Base-by-base conservation (phyloP, 2,329 filamentous ascomycete species). In the Xylaria sp. region DNA sequence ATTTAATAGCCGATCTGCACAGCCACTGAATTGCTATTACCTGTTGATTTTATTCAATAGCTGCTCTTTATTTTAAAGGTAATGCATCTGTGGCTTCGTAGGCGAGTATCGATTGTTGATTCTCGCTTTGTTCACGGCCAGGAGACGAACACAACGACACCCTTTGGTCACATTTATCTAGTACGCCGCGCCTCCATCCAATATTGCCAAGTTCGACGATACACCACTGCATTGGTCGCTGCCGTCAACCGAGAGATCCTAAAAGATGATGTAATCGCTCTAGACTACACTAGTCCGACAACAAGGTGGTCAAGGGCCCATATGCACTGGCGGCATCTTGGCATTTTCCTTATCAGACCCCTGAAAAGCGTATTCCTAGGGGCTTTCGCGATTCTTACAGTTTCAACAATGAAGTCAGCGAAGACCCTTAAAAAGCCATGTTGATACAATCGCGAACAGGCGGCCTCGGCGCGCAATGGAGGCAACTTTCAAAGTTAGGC, bases 391-490 rank as follows among this genome's bases (percentile, higher is more conserved):
- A 25, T 37, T 48, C 41, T 55, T 39, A 56, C 23, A 50, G 9
- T 23, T 41, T 58, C 52, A 69, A 66, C 58, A 54, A 65, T 58
- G 52, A 44, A 62, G 23, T n/a, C 15, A 54, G 50, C 34, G n/a
- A 44, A 34, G 56, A 39, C 23, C 5, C 28, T 23, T 7, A 34
- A 46, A 39, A 62, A 13, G 65, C 10, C 15, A 71, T 69, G 69
- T 50, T 69, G 41, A 54, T 65, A 46, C 63, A 60, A 28, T 65
- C 63, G 12, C 69, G 69, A 20, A 20, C 54, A 46, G 55, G 66
- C 60, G 67, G 69, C 63, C n/a, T 62, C 39, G 61, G 63, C 20
- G 67, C 55, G 51, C 66, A 51, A 54, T 71, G 69, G 69, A 64
- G 63, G 52, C 69, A 71, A 46, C 20, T 67, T 37, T 69, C 69